Base-by-base conservation (phyloP, 1,284 basidiomycete genomes). In the Cutaneotrichosporon cyanovorans region DNA sequence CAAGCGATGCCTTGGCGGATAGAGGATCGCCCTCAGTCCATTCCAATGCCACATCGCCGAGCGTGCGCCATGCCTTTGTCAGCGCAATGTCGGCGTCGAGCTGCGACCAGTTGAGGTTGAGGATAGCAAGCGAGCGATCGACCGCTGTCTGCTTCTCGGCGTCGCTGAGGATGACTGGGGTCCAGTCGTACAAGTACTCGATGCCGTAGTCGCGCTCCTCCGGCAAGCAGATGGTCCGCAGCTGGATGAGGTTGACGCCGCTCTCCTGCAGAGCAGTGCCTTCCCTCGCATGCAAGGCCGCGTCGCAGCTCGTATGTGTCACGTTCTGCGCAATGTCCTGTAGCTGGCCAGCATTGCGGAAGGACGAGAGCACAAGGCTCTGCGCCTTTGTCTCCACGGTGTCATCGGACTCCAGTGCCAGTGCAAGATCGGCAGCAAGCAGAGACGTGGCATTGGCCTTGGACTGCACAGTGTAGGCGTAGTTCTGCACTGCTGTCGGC, bases 141-240 rank as follows among this genome's bases (percentile, higher is more conserved):
- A 65, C 58, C 1, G 70, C 50, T 42, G 73, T 65, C 50, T 76
- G 72, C 18, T 63, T 61, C 18, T 69, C 65, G 15, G 58, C 48
- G 31, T 73, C 70, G 42, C 51, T 51, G 46, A 49, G 51, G 31
- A 51, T 50, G 11, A 48, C 42, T 2, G 48, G 50, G n/a, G 42
- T 36, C 21, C 58, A 40, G 50, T 55, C 72, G 65, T 88, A 92
- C 6, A 82, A 72, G 61, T 89, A 96, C 48, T 79, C 75, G 47
- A 86, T 81, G 2, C 91, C 91, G 56, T 83, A 88, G 32, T 83
- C 80, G 31, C 87, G 80, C 54, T 87, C 81, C 11, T 78, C 75
- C 10, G 78, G 59, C 2, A 83, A 78, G 23, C 78, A 78, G 21
- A 81, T 79, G 0, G 77, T 76, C 40, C 80, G 80, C 35, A 91